Base-by-base conservation (phyloP, 306 rosid species). In the Acacia acuminata region DNA sequence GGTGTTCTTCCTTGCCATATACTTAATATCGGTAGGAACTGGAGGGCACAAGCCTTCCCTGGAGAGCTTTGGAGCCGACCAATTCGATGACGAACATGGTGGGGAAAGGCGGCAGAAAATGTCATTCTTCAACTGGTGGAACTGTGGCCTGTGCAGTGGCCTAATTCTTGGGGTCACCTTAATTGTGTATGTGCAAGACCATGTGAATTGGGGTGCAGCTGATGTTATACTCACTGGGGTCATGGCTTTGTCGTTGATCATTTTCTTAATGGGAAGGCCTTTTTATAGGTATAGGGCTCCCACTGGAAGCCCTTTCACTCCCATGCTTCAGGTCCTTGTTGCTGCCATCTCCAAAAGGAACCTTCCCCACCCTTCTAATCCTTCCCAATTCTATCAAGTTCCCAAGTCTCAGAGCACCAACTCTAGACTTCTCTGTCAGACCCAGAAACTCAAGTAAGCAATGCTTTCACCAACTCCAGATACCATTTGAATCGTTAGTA, bases 51-150 rank as follows among this genome's bases (percentile, higher is more conserved):
- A 93, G 45, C 99, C 98, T 5, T 88, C 99, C 4, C 73, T 95
- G 56, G 97, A 95, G 88, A 95, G 99, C 85, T 90, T 95, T 48
- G 99, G 98, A 63, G 99, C 97, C 3, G 99, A 95, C 70, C 99
- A 95, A 73, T 95, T 95, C 61, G 98, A 95, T 14, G 99, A 93
- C 38, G 90, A 91, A 16, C 89, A 93, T 81, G 25, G 64, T 0
- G 75, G 84, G 67, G 99, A 96, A 70, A 86, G 97, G 69, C 78
- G 66, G 43, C 92, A 92, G 69, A 96, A 96, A 84, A 91, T 95
- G 99, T 92, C 99, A 4, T 95, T 84, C 78, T 95, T 95, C 89
- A 95, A 95, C 36, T 95, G 99, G 99, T 95, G 99, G 99, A 95
- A 79, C 77, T 89, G 89, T 87, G 92, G 90, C 5, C 91, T 95